Evolutionary conservation across 139 green algal species (phyloP), one percentile per base, ranked within the genome.

Genomic region (Auxenochlorella protothecoides): DNA sequence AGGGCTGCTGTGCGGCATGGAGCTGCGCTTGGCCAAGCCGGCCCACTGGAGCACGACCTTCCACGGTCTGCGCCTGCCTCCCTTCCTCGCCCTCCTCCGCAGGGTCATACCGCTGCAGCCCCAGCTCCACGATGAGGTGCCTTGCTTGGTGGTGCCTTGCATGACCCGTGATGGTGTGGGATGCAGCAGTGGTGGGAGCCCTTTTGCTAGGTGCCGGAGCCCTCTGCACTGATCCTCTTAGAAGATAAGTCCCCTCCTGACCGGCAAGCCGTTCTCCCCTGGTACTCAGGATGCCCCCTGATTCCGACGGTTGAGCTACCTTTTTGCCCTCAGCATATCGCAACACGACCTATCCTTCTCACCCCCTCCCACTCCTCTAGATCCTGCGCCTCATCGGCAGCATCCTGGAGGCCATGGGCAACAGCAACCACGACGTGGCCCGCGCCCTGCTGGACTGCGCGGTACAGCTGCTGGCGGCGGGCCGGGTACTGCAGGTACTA

Each of bases 11-110:
- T 65, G 65, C 51, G 59, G 66, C 11, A 69, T 87, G 60, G 55
- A 60, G 4, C 14, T 54, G 57, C 61, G 65, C 4, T 53, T 86
- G 55, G 68, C 66, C 6, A 65, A 61, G 12, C 54, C 68, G 9
- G 72, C 75, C 12, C 81, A 84, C 60, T 87, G 82, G 82, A 65
- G 68, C 63, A 68, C 59, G 13, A 57, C 76, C 16, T 76, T 79
- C 69, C 74, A 80, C 72, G 66, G 76, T 6, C 64, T 71, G 9
- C 77, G 77, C 52, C 65, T 65, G 8, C 80, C 80, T 3, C 70
- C 80, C 55, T 82, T 80, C 68, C 74, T 87, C 6, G 27, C 12
- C 6, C 69, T 84, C 62, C 72, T 87, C 13, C n/a, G 65, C 2
- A 12, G 68, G 44, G 65, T 83, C 15, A 64, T 86, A 4, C 71